Evolutionary conservation across 1,139 yeast genomes (phyloP), one percentile per base, ranked within the genome.

Genomic region (Taphrina betulina): DNA sequence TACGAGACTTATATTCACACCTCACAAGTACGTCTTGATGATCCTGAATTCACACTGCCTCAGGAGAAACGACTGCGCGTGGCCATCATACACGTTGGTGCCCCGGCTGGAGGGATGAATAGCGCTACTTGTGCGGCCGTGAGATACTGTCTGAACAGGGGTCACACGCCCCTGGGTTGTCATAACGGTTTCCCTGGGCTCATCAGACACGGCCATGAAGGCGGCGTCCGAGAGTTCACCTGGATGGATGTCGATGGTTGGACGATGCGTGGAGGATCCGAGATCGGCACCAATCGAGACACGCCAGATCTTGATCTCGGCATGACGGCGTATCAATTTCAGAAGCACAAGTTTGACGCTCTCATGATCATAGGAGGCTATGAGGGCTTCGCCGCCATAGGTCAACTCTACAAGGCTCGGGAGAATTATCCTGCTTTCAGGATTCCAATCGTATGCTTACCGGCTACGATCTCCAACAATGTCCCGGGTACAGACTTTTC

Each of bases 401-500:
- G 87, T 64, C 89, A 88, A 72, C 78, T 92, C 63, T 82, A 86
- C 64, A 73, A 75, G 63, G 86, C 92, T 28, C 79, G 94, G 68
- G 68, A 69, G 37, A 76, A 80, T 59, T 92, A 87, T 70, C 95
- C 97, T 22, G 83, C 94, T 17, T 87, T 92, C 75, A 81, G 90
- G 68, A 88, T 92, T 63, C 98, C 98, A 61, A 84, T 89, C 85
- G 85, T 86, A 50, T 84, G 89, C 62, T 77, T 92, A 58, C 97
- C 98, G 16, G 95, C 97, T 16, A 92, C 97, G 5, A 85, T 92
- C 62, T 87, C 96, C n/a, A 92, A 92, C 71, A 92, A 92, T 66
- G 97, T 92, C 53, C 98, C 98, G 12, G 98, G 97, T 59, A 83
- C 96, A 2, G 96, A 92, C 71, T 89, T 88, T 71, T 88, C 96